Evolutionary conservation across 164 flowering plant species (phyloP), one percentile per base, ranked within the genome.

Genomic region (Umbilicus rupestris): DNA sequence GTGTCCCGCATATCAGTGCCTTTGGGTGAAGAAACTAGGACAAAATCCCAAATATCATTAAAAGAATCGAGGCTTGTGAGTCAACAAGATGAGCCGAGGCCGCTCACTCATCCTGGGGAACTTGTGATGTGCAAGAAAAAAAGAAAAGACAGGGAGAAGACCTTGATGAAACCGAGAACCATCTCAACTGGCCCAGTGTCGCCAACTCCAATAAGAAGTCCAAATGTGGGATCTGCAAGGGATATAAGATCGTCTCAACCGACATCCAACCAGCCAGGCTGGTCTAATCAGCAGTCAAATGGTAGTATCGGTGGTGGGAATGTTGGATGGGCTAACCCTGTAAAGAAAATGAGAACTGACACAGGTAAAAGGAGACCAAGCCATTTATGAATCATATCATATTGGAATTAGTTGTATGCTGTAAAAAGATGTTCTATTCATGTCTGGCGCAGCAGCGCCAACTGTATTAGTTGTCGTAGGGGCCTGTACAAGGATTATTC

Each of bases 91-190:
- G 93, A 84, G 26, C 71, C 85, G 5, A 84, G 84, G 3, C 59
- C 76, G 47, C 78, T 78, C 17, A 75, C 96, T 45, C 98, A 92
- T 74, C 99, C 97, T 8, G 97, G 99, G 3, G 97, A 95, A 37
- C 82, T 95, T 37, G 99, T 95, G 41, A 84, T 88, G 44, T 87
- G 97, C 87, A 95, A 95, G 82, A 92, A 90, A 81, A 95, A 82
- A 77, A 85, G 99, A 74, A 95, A 92, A 69, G 99, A 95, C 58
- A 73, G 97, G 75, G 97, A 95, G 39, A 95, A 95, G 74, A 72
- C 83, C 1, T 71, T 70, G 2, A 75, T 66, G 39, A 89, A 85
- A 73, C 49, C 85, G 0, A 83, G 96, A 66, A 67, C 76, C 24
- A 76, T 77, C 24, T 72, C 83, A 31, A 26, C 66, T 11, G 85